phyloP scores from a whole-genome alignment of 1,284 basidiomycete species.

The Lignosus rhinocerotis region DNA sequence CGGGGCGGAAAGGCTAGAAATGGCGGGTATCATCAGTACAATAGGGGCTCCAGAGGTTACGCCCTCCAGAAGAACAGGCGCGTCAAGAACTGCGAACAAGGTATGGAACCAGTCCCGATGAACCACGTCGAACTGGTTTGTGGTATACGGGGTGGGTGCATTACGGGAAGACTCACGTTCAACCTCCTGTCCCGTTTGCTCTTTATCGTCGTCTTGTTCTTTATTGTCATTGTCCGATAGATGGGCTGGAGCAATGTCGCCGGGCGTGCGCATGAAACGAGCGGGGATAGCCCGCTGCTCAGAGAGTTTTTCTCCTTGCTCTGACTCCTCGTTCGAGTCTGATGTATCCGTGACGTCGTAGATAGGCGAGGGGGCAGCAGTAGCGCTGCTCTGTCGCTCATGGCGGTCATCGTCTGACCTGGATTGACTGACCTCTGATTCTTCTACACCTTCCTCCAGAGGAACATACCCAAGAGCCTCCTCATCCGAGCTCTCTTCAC shows the following conservation, averaged over 20 bases:
- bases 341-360: slow-evolving; percentile 19
- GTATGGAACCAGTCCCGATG: not conserved
- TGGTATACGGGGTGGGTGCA: not conserved
- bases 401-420: slow-evolving; percentile 4
- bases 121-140: not conserved
- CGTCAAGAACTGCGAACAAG: too few relatives aligned
- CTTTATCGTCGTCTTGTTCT: slow-evolving; percentile 4
- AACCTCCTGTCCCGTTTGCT: slow-evolving; percentile 28
- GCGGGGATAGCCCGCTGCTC: slow-evolving; percentile 9
- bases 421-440: not conserved
- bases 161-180: slow-evolving; percentile 4
- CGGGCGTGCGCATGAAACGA: slow-evolving; percentile 17
- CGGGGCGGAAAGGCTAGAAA: slow-evolving; percentile 12
- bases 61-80: too few relatives aligned
- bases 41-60: too few relatives aligned
- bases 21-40: too few relatives aligned
- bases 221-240: not conserved
- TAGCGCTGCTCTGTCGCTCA: slow-evolving; percentile 9
- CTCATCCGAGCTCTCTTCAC: slow-evolving; percentile 4
- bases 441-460: slow-evolving; percentile 19
- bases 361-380: not conserved
- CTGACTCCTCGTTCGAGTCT: slow-evolving; percentile 23
- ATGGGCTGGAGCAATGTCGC: not conserved
- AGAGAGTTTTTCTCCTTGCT: slow-evolving; percentile 3
- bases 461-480: not conserved